Percentiles rank a stretch among this genome's conserved stretches.
Evolutionary conservation across 371 early-diverging fungal species (phyloP).

Genomic region (Mortierella sp.): DNA sequence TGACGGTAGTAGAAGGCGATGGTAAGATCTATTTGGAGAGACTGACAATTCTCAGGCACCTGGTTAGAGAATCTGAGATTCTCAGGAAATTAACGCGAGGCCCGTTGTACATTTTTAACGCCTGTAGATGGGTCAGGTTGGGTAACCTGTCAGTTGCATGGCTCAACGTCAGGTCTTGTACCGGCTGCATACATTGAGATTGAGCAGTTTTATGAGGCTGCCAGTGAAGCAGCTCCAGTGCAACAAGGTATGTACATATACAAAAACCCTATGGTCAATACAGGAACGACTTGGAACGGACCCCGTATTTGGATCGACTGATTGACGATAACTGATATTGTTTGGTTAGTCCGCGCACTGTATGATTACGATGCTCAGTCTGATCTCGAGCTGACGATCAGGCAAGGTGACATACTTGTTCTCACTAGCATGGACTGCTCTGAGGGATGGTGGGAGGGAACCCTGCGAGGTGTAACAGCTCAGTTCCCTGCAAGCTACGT

Average conservation of each 20-base stretch:
- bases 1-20: constrained; percentile 60
- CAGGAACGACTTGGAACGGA: background rate
- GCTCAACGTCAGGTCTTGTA: constrained; percentile 70
- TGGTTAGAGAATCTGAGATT: too few relatives aligned
- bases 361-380: constrained; percentile 83
- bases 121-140: constrained; percentile 83
- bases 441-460: constrained; percentile 85
- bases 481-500: constrained; percentile 90
- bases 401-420: constrained; percentile 72
- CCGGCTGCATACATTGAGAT: constrained; percentile 77
- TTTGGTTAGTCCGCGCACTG: constrained; percentile 70
- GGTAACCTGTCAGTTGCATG: constrained; percentile 65
- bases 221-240: constrained; percentile 18
- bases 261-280: background rate
- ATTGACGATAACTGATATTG: too few relatives aligned
- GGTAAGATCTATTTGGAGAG: too few relatives aligned
- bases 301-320: too few relatives aligned
- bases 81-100: too few relatives aligned
- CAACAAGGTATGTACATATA: constrained; percentile 27
- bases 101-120: too few relatives aligned
- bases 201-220: constrained; percentile 45
- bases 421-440: constrained; percentile 69
- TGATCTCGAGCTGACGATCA: constrained; percentile 78
- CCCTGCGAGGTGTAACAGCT: constrained; percentile 74
- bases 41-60: too few relatives aligned